phyloP scores from a whole-genome alignment of 192 early-diverging fungal species.

The Diversispora eburnea region DNA sequence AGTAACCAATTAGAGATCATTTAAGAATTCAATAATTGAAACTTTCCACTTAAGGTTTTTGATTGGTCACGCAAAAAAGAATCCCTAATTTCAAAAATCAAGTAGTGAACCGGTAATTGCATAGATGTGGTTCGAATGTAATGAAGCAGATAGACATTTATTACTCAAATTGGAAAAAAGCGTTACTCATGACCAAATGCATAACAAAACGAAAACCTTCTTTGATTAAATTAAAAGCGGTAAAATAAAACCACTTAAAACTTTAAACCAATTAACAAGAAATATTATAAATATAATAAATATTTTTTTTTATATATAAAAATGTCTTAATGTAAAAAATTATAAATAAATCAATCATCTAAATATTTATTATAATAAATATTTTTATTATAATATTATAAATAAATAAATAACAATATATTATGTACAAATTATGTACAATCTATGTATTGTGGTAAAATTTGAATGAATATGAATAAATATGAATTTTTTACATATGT shows the following conservation, averaged over 20 bases:
- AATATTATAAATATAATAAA: too few relatives aligned
- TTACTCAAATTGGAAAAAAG: not conserved
- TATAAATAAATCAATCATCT: too few relatives aligned
- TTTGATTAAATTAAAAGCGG: slow-evolving; percentile 4
- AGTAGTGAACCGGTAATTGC: not conserved
- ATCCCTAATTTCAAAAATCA: not conserved
- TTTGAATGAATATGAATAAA: too few relatives aligned
- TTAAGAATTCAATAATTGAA: not conserved
- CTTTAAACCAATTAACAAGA: too few relatives aligned
- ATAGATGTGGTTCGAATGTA: not conserved
- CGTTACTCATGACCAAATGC: not conserved
- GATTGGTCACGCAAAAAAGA: not conserved
- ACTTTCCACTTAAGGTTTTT: not conserved
- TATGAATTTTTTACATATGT: too few relatives aligned
- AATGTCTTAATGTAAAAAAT: too few relatives aligned
- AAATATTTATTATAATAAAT: too few relatives aligned
- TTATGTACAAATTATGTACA: too few relatives aligned
- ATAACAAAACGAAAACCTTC: not conserved
- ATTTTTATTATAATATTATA: too few relatives aligned
- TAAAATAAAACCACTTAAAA: not conserved
- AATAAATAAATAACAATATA: too few relatives aligned
- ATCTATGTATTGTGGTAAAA: too few relatives aligned
- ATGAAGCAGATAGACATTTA: not conserved
- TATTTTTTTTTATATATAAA: too few relatives aligned
- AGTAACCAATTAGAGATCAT: not conserved